Evolutionary conservation across 352 stramenopile genomes (phyloP).

Genomic region (Blastocystis hominis): DNA sequence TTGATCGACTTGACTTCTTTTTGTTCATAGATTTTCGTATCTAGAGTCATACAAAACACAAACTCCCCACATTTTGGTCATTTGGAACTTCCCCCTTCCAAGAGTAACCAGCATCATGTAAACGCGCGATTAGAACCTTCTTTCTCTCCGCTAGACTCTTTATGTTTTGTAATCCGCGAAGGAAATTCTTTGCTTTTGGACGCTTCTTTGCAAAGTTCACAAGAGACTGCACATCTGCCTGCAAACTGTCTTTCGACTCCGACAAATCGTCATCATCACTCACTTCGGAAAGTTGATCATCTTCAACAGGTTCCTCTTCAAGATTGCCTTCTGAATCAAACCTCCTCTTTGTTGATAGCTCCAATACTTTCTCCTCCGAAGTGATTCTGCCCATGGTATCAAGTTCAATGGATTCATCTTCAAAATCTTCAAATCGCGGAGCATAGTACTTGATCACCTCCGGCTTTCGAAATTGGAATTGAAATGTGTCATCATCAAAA

Average conservation of each 20-base stretch:
- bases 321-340: neutral
- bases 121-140: neutral
- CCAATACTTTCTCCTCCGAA: neutral
- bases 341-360: neutral
- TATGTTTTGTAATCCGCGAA: neutral
- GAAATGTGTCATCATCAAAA: neutral
- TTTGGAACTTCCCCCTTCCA: neutral
- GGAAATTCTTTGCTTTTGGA: neutral
- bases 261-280: neutral
- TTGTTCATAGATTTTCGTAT: neutral
- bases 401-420: neutral
- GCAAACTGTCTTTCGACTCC: neutral
- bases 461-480: neutral
- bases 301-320: neutral
- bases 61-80: neutral
- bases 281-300: neutral
- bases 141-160: neutral
- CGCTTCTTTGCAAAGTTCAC: neutral
- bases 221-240: neutral
- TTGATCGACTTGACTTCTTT: neutral
- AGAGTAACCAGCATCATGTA: neutral
- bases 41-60: neutral
- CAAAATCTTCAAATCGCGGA: neutral
- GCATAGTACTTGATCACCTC: neutral
- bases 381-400: neutral